Evolutionary conservation across 257 asterid genomes (phyloP), one percentile per base, ranked within the genome.

Genomic region (Jacaranda copaia): DNA sequence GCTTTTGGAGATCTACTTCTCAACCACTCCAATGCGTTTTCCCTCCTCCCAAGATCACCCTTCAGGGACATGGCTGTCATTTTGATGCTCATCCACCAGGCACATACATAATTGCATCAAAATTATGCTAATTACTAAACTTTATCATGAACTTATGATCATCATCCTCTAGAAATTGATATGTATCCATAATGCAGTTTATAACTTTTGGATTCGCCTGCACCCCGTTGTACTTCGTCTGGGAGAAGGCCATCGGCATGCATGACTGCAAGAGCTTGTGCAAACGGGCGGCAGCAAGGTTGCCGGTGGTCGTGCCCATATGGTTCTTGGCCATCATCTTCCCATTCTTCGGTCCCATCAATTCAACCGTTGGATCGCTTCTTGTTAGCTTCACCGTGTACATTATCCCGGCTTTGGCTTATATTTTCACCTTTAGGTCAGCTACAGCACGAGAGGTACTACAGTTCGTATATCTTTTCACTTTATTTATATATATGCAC

Each of bases 81-180:
- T 57, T 79, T 86, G 52, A 86, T 86, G 90, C 86, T 86, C 81
- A 81, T 86, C 8, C 90, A 86, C 72, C 90, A 86, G 89, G 90
- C 67, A 77, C 46, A 6, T 42, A 42, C 46, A 5, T 42, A 42
- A 42, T 42, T 42, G 5, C 46, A 42, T 42, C 46, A 42, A 5
- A 42, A 42, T 45, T 45, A 10, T 45, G 13, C 51, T 45, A 8
- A 45, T 45, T 45, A 45, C 8, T 42, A 42, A 42, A 42, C 46
- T 42, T 9, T 15, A 4, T 7, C 38, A 53, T 16, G 5, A 38
- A 20, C 14, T 48, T 46, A 10, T 48, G 32, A 25, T 25, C 32
- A 25, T 25, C 32, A 25, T 25, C 32, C 32, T 25, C 32, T 25
- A 25, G 2, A 1, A 25, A 25, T 25, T 25, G 32, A 25, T 25